phyloP scores from a whole-genome alignment of 305 asterid genomes.

The Nicotiana rustica region DNA sequence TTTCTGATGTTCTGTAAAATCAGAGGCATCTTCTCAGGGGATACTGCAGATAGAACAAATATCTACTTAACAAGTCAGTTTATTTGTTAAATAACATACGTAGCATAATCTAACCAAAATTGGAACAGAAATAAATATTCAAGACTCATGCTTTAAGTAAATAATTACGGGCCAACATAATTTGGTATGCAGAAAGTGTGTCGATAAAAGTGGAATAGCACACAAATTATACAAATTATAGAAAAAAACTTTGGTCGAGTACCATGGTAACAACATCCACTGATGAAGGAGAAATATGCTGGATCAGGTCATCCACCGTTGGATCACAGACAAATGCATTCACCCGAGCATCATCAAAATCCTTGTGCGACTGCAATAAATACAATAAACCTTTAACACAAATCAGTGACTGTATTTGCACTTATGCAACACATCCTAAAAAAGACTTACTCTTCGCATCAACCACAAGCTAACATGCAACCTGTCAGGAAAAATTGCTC shows the following conservation, averaged over 20 bases:
- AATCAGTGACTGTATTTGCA: not conserved
- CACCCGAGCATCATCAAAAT: constrained; percentile 68
- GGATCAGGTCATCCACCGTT: constrained; percentile 71
- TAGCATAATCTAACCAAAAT: constrained; percentile 26
- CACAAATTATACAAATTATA: not conserved
- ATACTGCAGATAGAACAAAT: constrained; percentile 97
- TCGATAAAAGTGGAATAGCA: not conserved
- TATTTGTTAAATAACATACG: constrained; percentile 40
- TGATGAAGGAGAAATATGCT: constrained; percentile 79
- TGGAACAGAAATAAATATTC: not conserved
- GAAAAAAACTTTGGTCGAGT: constrained; percentile 41
- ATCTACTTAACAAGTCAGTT: constrained; percentile 80
- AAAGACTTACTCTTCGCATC: not conserved
- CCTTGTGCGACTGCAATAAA: constrained; percentile 75
- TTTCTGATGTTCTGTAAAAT: constrained; percentile 78
- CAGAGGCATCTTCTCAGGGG: constrained; percentile 88
- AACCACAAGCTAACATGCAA: constrained; percentile 29
- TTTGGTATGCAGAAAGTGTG: constrained; percentile 17
- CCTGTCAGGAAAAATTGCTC: not conserved
- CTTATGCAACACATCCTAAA: constrained; percentile 20
- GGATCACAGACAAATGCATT: constrained; percentile 91
- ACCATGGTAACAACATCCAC: constrained; percentile 95
- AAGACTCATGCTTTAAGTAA: constrained; percentile 26
- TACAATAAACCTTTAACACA: not conserved
- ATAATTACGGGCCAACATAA: not conserved